phyloP scores from a whole-genome alignment of 1,284 basidiomycete species.

The Porodaedalea pini region DNA sequence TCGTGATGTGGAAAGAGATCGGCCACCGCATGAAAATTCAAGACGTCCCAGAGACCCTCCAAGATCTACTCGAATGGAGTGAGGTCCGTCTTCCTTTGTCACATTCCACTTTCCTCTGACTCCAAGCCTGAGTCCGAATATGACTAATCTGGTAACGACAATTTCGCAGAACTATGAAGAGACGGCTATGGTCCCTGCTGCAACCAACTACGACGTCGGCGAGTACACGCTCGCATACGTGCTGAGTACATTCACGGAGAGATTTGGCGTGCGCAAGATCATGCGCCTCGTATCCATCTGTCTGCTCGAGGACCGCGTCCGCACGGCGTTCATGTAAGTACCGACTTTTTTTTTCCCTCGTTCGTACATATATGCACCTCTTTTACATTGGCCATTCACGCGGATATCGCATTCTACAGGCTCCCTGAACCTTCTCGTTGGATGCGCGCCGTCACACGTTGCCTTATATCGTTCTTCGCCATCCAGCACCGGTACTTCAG shows the following conservation, averaged over 20 bases:
- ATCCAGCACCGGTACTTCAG: slow-evolving; percentile 35
- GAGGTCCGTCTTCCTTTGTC: slow-evolving; percentile 25
- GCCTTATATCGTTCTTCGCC: slow-evolving; percentile 25
- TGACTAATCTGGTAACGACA: neutral
- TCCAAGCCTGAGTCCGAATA: no score
- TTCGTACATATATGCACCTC: neutral
- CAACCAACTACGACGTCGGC: slow-evolving; percentile 38
- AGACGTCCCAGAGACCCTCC: slow-evolving; percentile 39
- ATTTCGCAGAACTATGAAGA: slow-evolving; percentile 37
- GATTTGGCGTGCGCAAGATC: slow-evolving; percentile 36
- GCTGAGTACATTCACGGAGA: slow-evolving; percentile 34
- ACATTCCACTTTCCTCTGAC: neutral
- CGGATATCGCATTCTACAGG: neutral
- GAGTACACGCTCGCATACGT: slow-evolving; percentile 37
- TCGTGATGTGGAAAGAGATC: slow-evolving; percentile 40
- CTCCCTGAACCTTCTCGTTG: slow-evolving; percentile 3
- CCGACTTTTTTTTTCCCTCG: neutral
- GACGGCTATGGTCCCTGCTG: slow-evolving; percentile 37
- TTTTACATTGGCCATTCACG: no score
- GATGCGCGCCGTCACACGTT: slow-evolving; percentile 27
- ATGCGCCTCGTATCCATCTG: slow-evolving; percentile 31
- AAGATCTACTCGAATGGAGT: slow-evolving; percentile 36
- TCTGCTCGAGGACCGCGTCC: slow-evolving; percentile 37
- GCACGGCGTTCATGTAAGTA: slow-evolving; percentile 44
- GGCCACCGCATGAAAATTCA: slow-evolving; percentile 40